Percentiles rank a stretch among this genome's conserved stretches.
Conservation (phyloP, 805 yeast genomes). For the Nakazawaea wyomingensis region DNA sequence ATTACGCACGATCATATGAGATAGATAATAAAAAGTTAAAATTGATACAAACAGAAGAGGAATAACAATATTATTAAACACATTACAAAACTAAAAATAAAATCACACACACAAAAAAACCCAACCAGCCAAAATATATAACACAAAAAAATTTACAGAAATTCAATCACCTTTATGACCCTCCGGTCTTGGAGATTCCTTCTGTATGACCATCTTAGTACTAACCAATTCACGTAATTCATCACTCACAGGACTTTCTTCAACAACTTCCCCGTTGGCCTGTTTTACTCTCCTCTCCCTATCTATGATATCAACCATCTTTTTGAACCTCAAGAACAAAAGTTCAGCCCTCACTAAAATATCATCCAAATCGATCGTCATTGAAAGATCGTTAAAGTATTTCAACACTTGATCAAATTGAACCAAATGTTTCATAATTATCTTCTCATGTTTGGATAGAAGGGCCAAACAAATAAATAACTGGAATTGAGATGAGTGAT, state of each 20-base stretch:
- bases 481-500: conserved; percentile 80
- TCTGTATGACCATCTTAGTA: conserved; percentile 56
- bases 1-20: too few species aligned
- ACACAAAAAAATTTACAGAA: neutral
- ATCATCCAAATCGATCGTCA: conserved; percentile 69
- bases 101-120: neutral
- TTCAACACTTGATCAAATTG: conserved; percentile 89
- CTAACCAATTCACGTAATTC: conserved; percentile 59
- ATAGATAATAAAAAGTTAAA: too few species aligned
- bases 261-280: conserved; percentile 20
- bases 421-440: conserved; percentile 65
- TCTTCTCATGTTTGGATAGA: conserved; percentile 79
- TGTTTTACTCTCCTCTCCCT: conserved; percentile 31
- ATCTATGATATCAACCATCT: conserved; percentile 77
- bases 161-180: conserved; percentile 16
- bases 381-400: conserved; percentile 86
- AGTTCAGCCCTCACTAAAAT: conserved; percentile 80
- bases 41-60: too few species aligned
- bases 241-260: conserved; percentile 32
- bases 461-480: conserved; percentile 83
- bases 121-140: neutral
- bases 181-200: conserved; percentile 38
- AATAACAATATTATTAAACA: too few species aligned
- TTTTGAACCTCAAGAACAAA: conserved; percentile 71
- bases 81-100: too few species aligned